phyloP scores from a whole-genome alignment of 768 basidiomycete species.

The Termitomyces sp. region DNA sequence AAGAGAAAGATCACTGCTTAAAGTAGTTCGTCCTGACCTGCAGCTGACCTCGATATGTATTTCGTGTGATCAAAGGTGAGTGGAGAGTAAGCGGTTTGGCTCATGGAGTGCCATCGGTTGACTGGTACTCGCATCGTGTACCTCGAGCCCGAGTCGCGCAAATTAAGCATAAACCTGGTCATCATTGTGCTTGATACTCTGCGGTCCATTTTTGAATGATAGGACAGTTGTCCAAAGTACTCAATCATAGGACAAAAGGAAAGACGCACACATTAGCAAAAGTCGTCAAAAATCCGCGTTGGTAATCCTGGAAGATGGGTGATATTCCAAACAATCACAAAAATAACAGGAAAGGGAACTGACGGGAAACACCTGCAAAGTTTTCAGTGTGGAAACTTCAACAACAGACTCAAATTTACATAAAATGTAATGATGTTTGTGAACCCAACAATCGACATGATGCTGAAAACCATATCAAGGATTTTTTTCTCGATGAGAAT shows the following conservation, averaged over 20 bases:
- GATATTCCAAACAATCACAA: neutral
- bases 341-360: neutral
- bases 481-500: neutral
- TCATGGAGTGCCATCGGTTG: neutral
- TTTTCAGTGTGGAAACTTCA: neutral
- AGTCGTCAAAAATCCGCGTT: neutral
- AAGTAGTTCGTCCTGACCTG: neutral
- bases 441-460: conserved; percentile 16
- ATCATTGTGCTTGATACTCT: conserved; percentile 26
- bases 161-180: conserved; percentile 24
- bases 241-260: neutral
- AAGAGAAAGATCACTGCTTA: neutral
- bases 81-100: conserved; percentile 8
- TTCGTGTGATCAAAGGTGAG: neutral
- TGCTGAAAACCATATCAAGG: conserved; percentile 2
- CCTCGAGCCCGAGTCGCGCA: conserved; percentile 21
- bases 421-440: conserved; percentile 17
- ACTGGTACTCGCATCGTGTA: neutral
- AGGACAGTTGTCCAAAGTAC: neutral
- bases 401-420: conserved; percentile 4
- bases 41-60: neutral
- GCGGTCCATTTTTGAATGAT: neutral
- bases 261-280: neutral
- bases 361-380: neutral
- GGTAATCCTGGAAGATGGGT: neutral